phyloP scores from a whole-genome alignment of 169 alveolate species.

The Cryptosporidium sp. region DNA sequence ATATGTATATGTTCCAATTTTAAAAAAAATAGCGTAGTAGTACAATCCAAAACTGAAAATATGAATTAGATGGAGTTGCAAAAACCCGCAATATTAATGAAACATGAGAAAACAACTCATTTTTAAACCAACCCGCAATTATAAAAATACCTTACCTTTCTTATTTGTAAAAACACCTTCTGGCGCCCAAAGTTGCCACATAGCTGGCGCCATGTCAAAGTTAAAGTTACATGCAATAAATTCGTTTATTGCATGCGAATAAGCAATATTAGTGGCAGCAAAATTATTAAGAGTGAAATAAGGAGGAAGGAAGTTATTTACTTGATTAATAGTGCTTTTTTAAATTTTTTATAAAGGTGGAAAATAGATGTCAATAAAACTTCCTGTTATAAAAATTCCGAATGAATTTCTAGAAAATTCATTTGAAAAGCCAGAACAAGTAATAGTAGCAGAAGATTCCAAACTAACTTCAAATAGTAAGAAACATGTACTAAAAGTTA shows the following conservation, averaged over 20 bases:
- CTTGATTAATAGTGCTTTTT: neutral
- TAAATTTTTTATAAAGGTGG: neutral
- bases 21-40: too few species aligned
- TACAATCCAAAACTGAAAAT: too few species aligned
- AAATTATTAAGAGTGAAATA: neutral
- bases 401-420: conserved; percentile 12
- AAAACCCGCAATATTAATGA: too few species aligned
- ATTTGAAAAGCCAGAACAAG: conserved; percentile 69
- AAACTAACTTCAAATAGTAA: neutral
- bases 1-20: too few species aligned
- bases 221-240: conserved; percentile 8
- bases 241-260: neutral
- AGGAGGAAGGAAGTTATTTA: neutral
- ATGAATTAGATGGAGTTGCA: too few species aligned
- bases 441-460: neutral
- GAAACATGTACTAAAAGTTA: conserved; percentile 32
- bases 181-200: conserved; percentile 14
- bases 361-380: conserved; percentile 9
- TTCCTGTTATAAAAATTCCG: conserved; percentile 29
- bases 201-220: conserved; percentile 34
- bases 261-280: neutral
- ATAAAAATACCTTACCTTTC: too few species aligned
- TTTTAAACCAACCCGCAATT: neutral
- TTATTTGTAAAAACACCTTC: neutral
- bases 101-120: too few species aligned